Base-by-base conservation (phyloP, 768 basidiomycete species). In the Leccinum obscurum region DNA sequence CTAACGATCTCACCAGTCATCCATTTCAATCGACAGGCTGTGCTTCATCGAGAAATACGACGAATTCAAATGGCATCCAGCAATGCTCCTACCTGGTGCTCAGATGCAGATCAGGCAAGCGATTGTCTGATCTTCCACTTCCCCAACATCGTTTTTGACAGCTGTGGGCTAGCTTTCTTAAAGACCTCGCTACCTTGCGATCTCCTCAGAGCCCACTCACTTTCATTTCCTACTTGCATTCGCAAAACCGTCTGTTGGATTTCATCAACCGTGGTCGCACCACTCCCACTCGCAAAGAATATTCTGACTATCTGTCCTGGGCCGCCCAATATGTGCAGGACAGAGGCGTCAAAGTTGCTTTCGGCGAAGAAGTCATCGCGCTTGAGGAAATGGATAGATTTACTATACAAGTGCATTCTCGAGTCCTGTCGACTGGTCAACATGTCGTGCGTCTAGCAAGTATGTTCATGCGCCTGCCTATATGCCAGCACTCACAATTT, bases 181-280 rank as follows among this genome's bases (percentile, higher is more conserved):
- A 84, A 67, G 83, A 84, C 66, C 75, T 84, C 7, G 83, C 81
- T 6, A 84, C 82, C 1, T 71, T 84, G 22, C 75, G 83, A 28
- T 80, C 77, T 53, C 83, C 83, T 15, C 73, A 77, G 56, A 84
- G 82, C 13, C 77, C 79, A 14, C 76, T 82, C 59, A 79, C 80
- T n/a, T 85, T 84, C 74, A 63, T 84, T 51, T 72, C 80, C 17
- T 85, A 84, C 67, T 73, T 85, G 55, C 79, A 83, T 59, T 77
- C 76, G 54, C 77, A 83, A 58, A 76, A 75, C 52, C 79, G 83
- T 51, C 76, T 85, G 39, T 62, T 80, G 28, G 70, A 77, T 37
- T 85, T 84, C 74, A 83, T 84, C 65, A 84, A 85, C 66, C 78
- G 80, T 32, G 79, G 80, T 2, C 80, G 78, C 14, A 81, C 76